Conservation (phyloP, 78 protist genomes). For the Dictyostelium firmibasis region DNA sequence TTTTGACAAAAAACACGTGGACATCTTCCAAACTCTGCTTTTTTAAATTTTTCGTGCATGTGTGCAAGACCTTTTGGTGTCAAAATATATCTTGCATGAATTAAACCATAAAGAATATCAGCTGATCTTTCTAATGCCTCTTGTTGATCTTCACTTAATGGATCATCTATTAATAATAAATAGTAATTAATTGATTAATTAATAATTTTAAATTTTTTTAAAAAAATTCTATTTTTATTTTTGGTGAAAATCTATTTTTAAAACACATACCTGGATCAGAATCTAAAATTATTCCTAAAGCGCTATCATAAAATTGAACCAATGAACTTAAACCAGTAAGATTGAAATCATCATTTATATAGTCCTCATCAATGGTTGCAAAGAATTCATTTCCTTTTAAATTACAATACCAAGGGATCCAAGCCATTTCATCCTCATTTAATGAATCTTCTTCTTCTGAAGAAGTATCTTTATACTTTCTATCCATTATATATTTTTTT, state of each 20-base stretch:
- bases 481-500: constrained; percentile 30
- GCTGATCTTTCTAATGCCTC: constrained; percentile 88
- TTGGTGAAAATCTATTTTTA: neutral
- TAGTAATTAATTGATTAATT: too few relatives aligned
- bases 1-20: constrained; percentile 96
- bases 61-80: constrained; percentile 92
- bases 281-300: constrained; percentile 96
- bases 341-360: constrained; percentile 93
- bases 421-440: constrained; percentile 73
- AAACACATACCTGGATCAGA: constrained; percentile 79
- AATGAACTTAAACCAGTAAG: constrained; percentile 88
- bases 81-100: constrained; percentile 97
- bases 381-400: constrained; percentile 85
- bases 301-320: constrained; percentile 93
- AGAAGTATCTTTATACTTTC: constrained; percentile 63
- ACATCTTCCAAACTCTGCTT: constrained; percentile 95
- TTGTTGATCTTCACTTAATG: constrained; percentile 84
- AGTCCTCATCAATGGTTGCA: constrained; percentile 83
- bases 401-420: constrained; percentile 84
- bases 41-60: constrained; percentile 95
- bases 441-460: constrained; percentile 75
- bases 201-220: too few relatives aligned
- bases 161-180: constrained; percentile 58
- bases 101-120: constrained; percentile 95
- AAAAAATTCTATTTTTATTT: too few relatives aligned